These are phyloP conservation scores for Penicillium crystallinum DNA, from an alignment of 495 filamentous ascomycete genomes.

Conservation along the genomic window DNA sequence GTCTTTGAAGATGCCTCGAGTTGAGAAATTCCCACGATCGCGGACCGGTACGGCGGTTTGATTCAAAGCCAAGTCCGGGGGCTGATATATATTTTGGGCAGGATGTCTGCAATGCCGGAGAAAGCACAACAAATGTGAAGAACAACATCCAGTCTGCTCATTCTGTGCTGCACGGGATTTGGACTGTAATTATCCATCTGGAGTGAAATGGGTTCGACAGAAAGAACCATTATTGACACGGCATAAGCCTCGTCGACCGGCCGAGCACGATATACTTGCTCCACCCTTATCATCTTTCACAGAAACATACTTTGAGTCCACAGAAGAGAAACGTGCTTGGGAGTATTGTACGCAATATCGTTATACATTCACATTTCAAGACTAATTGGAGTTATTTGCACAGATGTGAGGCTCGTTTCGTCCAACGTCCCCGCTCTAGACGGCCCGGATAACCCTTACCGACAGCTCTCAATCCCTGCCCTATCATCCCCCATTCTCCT, in stretches of 20 bases:
- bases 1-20: neutral
- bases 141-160: constrained; percentile 17
- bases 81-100: neutral
- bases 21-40: constrained; percentile 18
- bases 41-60: constrained; percentile 13
- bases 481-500: constrained; percentile 22
- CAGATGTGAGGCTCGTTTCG: constrained; percentile 25
- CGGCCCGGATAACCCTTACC: constrained; percentile 26
- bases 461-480: constrained; percentile 23
- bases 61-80: neutral
- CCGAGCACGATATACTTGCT: neutral
- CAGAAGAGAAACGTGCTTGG: constrained; percentile 22
- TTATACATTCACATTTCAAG: neutral
- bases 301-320: constrained; percentile 10
- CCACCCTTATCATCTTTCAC: constrained; percentile 2
- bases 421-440: constrained; percentile 26
- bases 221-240: constrained; percentile 13
- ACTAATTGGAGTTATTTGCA: neutral
- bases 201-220: constrained; percentile 20
- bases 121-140: constrained; percentile 26
- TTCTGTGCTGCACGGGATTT: constrained; percentile 13
- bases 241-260: constrained; percentile 12
- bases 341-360: constrained; percentile 20
- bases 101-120: constrained; percentile 24
- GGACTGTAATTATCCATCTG: constrained; percentile 19